Base-by-base conservation (phyloP, 441 rosid species). In the Populus hybrid region DNA sequence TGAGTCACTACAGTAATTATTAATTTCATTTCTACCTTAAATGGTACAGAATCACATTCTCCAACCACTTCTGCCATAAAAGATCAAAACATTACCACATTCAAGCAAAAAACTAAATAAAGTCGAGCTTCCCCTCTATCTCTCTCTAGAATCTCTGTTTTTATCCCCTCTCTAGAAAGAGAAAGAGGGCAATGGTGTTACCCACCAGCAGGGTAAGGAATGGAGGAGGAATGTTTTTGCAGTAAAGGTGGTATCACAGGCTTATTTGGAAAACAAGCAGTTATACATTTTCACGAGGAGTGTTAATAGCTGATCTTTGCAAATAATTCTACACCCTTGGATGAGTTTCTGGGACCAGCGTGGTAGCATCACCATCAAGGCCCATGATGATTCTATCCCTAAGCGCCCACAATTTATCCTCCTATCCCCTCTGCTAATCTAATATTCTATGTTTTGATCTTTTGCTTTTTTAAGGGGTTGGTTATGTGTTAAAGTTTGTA, bases 341-440 rank as follows among this genome's bases (percentile, higher is more conserved):
- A 12, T 94, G 99, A 98, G 97, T 96, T 0, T 92, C 94, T 16
- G 99, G 98, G 59, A 94, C 98, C 3, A 97, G n/a, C n/a, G 99
- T 5, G 98, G 99, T 59, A 93, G 98, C 81, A 93, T 93, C 82
- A 91, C 99, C 45, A 82, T 89, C 74, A 93, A 92, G 84, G 97
- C 89, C 81, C 94, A 90, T 68, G 99, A 96, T 76, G 90, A 89
- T 72, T 90, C 87, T 75, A 84, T 94, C 63, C 95, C 97, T 66
- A 90, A 88, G 79, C 82, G 87, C 23, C 78, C 83, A 26, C 99
- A 96, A 83, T 94, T 96, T 82, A 86, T 96, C 87, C 59, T 93
- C 89, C 89, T 96, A 97, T 94, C 99, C 72, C 98, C 99, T 87
- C 94, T n/a, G n/a, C 98, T 84, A 98, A 98, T 96, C 28, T 68